phyloP scores from a whole-genome alignment of 345 rosid species.

The Hirschfeldia incana region DNA sequence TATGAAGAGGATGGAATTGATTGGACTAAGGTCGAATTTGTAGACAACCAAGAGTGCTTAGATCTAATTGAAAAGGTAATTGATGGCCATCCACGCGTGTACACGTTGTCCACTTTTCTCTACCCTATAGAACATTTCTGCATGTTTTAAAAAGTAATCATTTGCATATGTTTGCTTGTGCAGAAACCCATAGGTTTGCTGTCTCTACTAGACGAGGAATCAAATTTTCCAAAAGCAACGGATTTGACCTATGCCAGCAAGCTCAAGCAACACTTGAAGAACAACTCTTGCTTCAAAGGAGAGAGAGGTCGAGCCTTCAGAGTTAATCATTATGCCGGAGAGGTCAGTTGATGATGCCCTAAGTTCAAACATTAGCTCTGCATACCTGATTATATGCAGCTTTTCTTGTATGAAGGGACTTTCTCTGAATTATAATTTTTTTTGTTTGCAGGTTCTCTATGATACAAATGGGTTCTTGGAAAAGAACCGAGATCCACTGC shows the following conservation, averaged over 20 bases:
- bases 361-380: neutral
- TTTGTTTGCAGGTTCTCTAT: slow-evolving; percentile 45
- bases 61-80: slow-evolving; percentile 87
- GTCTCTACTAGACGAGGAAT: slow-evolving; percentile 88
- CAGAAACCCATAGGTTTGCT: slow-evolving; percentile 88
- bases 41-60: slow-evolving; percentile 89
- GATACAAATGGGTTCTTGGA: slow-evolving; percentile 93
- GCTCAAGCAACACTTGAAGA: slow-evolving; percentile 77
- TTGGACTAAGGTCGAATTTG: slow-evolving; percentile 88
- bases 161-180: slow-evolving; percentile 34
- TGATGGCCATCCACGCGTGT: neutral
- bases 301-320: slow-evolving; percentile 85
- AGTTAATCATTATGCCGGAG: slow-evolving; percentile 84
- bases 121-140: no score
- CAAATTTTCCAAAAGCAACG: slow-evolving; percentile 80
- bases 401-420: no score
- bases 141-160: neutral
- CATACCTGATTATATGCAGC: neutral
- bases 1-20: slow-evolving; percentile 89
- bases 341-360: slow-evolving; percentile 62
- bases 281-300: slow-evolving; percentile 75
- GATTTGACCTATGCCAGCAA: slow-evolving; percentile 89
- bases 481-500: slow-evolving; percentile 86
- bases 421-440: no score
- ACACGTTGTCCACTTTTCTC: no score